Base-by-base conservation (phyloP, 495 filamentous ascomycete genomes). In the Schizothecium vesticola region DNA sequence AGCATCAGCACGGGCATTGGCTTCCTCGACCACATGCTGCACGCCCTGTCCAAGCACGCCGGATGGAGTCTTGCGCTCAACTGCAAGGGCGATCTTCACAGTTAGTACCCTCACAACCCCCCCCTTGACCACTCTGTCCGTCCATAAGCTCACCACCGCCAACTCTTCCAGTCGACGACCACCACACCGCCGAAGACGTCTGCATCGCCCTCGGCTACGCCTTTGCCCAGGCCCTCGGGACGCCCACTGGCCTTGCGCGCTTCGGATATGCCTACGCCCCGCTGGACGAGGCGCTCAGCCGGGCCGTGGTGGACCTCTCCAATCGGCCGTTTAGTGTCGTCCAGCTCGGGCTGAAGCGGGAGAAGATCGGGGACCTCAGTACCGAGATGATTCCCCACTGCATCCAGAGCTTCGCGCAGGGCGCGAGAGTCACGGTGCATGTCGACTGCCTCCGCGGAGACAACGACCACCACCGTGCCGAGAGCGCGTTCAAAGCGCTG, bases 21-120 rank as follows among this genome's bases (percentile, higher is more conserved):
- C n/a, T 99, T 99, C 80, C 83, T 99, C 33, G 95, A 99, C 82
- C 95, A 99, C 83, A 98, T 99, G 95, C 84, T 99, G 61, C 95
- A 99, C 77, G 95, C 95, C 28, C 87, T 97, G 55, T 91, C 95
- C 2, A 98, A 99, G 77, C 95, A 99, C 79, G 88, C 91, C 0
- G 94, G 94, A 21, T 97, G 94, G 95, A 92, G 89, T 83, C 79
- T 99, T 72, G 86, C 86, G 10, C 80, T 99, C 24, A 83, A 87
- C 57, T 94, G 92, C 73, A 86, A 88, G 77, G 95, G 95, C 21
- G 95, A 99, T 81, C 77, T 98, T 25, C 90, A 94, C 81, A 97
- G 93, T 96, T 80, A 66, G 86, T 84, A 56, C 56, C 23, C 58
- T 61, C 56, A 11, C 11, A n/a, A n/a, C 19, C 71, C 61, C 13